Percentiles rank a stretch among this genome's conserved stretches.
phyloP scores from a whole-genome alignment of 2,329 filamentous ascomycete genomes.

The Tolypocladium pustulatum region DNA sequence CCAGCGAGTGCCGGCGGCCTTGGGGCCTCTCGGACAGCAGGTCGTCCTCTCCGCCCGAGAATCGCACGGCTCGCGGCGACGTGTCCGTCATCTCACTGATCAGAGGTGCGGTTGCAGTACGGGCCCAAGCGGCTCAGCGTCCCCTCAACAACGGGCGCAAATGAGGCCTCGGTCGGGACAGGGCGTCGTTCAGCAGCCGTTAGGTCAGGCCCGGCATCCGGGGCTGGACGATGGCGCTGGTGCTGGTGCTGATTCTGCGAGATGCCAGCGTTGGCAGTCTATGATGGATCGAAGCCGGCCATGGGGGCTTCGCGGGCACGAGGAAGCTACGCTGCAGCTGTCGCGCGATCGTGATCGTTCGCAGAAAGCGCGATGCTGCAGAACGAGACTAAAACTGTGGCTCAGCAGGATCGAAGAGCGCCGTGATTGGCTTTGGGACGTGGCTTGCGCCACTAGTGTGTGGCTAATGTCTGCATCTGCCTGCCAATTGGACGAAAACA shows the following conservation, averaged over 20 bases:
- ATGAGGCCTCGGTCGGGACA: neutral
- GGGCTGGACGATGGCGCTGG: neutral
- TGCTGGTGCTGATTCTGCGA: neutral
- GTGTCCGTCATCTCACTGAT: conserved; percentile 29
- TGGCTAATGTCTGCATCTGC: neutral
- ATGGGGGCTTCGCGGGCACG: neutral
- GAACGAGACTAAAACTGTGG: neutral
- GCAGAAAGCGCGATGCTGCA: neutral
- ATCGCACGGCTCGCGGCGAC: conserved; percentile 46
- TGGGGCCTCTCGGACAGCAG: conserved; percentile 30
- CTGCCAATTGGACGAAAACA: neutral
- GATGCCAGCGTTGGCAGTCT: neutral
- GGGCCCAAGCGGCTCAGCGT: neutral
- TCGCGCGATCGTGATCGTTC: neutral
- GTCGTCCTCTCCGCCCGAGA: conserved; percentile 38
- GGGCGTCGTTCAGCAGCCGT: neutral
- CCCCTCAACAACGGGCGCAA: conserved; percentile 1
- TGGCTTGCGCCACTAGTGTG: neutral
- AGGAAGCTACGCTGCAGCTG: neutral
- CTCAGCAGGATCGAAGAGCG: neutral
- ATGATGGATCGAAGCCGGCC: neutral
- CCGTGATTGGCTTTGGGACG: neutral
- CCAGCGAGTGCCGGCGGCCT: conserved; percentile 21
- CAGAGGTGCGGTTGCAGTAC: neutral
- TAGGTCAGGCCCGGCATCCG: neutral